Evolutionary conservation across 2,329 filamentous ascomycete genomes (phyloP).

Genomic region (Emergomyces africanus): DNA sequence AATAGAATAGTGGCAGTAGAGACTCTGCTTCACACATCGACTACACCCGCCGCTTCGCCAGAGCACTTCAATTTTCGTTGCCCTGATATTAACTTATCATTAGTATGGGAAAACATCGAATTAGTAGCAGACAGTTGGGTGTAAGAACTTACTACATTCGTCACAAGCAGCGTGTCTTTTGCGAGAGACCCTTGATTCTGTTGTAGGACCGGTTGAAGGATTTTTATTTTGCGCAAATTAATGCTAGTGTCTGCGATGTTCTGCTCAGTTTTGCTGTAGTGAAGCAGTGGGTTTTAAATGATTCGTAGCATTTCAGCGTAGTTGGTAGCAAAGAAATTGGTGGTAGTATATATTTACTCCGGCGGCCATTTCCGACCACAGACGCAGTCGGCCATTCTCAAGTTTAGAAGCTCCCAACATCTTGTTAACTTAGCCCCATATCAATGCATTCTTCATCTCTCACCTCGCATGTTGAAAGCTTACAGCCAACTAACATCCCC

Average conservation of each 20-base stretch:
- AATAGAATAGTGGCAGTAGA: conserved; percentile 33
- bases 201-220: conserved; percentile 6
- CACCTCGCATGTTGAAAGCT: neutral
- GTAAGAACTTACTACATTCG: conserved; percentile 31
- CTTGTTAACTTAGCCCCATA: too few relatives aligned
- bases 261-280: too few relatives aligned
- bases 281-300: too few relatives aligned
- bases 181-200: conserved; percentile 5
- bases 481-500: neutral
- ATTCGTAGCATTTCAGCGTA: too few relatives aligned
- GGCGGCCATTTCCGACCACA: too few relatives aligned
- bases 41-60: conserved; percentile 30
- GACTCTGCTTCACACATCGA: conserved; percentile 30
- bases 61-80: conserved; percentile 38
- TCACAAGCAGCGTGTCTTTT: conserved; percentile 37
- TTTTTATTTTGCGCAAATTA: too few relatives aligned
- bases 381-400: too few relatives aligned
- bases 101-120: neutral
- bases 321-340: too few relatives aligned
- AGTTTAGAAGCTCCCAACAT: too few relatives aligned
- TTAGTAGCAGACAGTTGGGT: conserved; percentile 10
- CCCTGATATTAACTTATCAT: conserved; percentile 22
- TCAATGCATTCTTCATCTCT: neutral
- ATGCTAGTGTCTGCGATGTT: too few relatives aligned
- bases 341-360: too few relatives aligned